A percentile compares a stretch with the other conserved stretches of the same genome.
phyloP scores from a whole-genome alignment of 2,329 filamentous ascomycete genomes.

The Fusarium sp. region DNA sequence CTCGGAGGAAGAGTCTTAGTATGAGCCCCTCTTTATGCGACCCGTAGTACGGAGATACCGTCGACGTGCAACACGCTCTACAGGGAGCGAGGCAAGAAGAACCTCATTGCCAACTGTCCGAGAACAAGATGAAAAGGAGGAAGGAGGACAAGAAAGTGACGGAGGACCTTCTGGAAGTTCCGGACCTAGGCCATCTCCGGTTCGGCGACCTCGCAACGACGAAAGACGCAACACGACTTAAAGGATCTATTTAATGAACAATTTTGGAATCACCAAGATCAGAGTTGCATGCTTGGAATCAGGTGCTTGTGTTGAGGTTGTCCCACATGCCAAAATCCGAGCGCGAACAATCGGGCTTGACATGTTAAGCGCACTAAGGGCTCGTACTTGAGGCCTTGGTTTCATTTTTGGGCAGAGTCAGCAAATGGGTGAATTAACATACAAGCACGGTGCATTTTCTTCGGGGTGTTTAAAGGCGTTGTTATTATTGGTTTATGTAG shows the following conservation, averaged over 20 bases:
- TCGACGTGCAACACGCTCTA: neutral
- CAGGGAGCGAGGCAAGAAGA: neutral
- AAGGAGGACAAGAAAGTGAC: neutral
- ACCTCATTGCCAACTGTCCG: neutral
- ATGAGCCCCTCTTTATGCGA: constrained; percentile 1
- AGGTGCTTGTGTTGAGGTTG: neutral
- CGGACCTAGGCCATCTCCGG: neutral
- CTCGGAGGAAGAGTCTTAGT: constrained; percentile 71
- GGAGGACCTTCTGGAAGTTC: neutral
- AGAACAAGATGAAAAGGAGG: neutral
- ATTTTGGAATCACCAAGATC: neutral
- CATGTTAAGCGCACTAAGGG: neutral
- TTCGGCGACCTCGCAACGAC: neutral
- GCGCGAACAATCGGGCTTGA: neutral
- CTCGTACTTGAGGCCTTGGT: neutral
- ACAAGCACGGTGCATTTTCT: constrained; percentile 12
- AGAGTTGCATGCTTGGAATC: neutral
- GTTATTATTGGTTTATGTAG: constrained; percentile 21
- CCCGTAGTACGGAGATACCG: neutral
- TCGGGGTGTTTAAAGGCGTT: constrained; percentile 15
- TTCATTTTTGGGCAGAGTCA: neutral
- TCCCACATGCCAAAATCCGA: neutral
- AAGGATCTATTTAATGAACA: neutral
- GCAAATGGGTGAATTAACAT: neutral
- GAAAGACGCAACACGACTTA: neutral